Evolutionary conservation across 176 grass and related monocot genomes (phyloP).

Genomic region (Oryza officinalis): DNA sequence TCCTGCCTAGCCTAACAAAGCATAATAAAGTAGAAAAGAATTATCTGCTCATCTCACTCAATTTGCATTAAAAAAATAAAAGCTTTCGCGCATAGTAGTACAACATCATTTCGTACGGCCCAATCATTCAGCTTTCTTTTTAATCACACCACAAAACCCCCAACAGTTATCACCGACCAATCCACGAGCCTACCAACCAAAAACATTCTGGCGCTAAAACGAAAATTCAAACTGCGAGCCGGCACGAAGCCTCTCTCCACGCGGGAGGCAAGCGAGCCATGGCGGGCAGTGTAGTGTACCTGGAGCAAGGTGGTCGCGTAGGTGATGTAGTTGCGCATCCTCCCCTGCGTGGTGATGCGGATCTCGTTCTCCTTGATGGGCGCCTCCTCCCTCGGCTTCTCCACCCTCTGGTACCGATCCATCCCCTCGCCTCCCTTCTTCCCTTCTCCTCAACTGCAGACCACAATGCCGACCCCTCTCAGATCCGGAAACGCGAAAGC

Average conservation of each 20-base stretch:
- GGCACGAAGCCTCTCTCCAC: background rate
- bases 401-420: conserved; percentile 97
- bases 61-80: background rate
- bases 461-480: conserved; percentile 17
- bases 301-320: conserved; percentile 91
- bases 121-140: conserved; percentile 39
- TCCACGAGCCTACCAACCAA: background rate
- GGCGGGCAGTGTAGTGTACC: conserved; percentile 42
- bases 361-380: conserved; percentile 99
- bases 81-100: background rate
- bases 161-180: background rate
- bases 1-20: background rate
- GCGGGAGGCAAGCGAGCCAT: background rate
- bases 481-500: conserved; percentile 24
- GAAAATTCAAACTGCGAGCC: conserved; percentile 15
- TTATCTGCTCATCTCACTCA: background rate
- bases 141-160: background rate
- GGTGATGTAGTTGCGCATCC: conserved; percentile 99
- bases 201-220: conserved; percentile 27
- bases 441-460: background rate
- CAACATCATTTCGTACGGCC: conserved; percentile 16
- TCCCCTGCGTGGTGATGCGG: conserved; percentile 94
- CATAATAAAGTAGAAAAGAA: background rate
- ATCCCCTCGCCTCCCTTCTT: conserved; percentile 31
- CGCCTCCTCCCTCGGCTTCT: conserved; percentile 93